Base-by-base conservation (phyloP, 2,329 filamentous ascomycete genomes). In the Neofusicoccum kwambonambiense region DNA sequence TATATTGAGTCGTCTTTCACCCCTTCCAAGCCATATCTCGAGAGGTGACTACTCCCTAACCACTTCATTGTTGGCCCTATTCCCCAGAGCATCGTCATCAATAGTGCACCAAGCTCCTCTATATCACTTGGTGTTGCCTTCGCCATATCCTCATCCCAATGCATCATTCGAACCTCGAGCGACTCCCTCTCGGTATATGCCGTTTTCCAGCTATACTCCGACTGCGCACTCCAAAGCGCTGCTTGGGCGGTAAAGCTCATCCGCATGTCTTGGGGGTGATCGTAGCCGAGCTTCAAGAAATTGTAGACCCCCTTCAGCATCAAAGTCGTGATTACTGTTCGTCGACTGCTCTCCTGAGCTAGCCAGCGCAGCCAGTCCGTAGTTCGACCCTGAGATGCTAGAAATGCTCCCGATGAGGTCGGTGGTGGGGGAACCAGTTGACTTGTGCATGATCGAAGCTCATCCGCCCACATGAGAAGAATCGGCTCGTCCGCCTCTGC, bases 231-330 rank as follows among this genome's bases (percentile, higher is more conserved):
- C 68, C 68, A 69, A 8, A 69, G 64, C 44, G 56, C 61, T 6
- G 56, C 35, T 42, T 70, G 69, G 13, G 58, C 63, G 6, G 67
- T 68, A 22, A 68, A 67, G 34, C 49, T 42, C 12, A 70, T 31
- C 0, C 62, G 44, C 3, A 2, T 63, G 27, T 63, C 58, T 1
- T 63, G 47, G 3, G 19, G 37, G 1, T n/a, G 66, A 22, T 69
- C 66, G 27, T 54, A 58, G 5, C 65, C 67, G 1, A 64, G 49
- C 45, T 67, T 68, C 17, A 70, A 27, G 8, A 75, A 69, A 3
- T 69, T 71, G 65, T 75, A 76, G 2, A 71, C 70, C 3, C 72
- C 74, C 22, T 69, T 67, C 4, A 77, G 50, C 58, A 77, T 67
- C 34, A 73, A 70, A 1, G 70, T 65, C 6, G 72, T 70, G 4